Conservation (phyloP, 345 rosid genomes). For the Syzygium grande region DNA sequence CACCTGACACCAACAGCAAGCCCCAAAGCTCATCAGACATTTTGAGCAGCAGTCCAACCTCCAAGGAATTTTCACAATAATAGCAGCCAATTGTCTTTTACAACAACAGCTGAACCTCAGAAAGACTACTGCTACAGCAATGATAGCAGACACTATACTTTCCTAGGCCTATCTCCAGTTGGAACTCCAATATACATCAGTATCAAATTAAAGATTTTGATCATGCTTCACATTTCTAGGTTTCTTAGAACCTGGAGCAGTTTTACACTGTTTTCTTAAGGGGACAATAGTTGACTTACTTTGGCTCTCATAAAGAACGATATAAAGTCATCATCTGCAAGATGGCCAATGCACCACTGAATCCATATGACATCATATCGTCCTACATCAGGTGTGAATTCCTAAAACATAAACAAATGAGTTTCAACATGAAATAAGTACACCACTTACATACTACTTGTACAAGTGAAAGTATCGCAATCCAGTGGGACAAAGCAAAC, state of each 20-base stretch:
- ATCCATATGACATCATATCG: slow-evolving; percentile 93
- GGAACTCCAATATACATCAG: not conserved
- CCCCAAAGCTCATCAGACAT: not conserved
- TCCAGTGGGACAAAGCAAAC: not conserved
- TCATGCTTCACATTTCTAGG: not conserved
- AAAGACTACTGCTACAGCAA: not conserved
- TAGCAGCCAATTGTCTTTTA: not conserved
- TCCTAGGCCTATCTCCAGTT: not conserved
- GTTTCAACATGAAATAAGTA: not conserved
- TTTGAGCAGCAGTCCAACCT: not conserved
- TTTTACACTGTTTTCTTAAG: not conserved
- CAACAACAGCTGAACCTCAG: not conserved
- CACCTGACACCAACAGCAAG: not conserved
- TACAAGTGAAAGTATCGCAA: not conserved
- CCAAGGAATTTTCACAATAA: not conserved
- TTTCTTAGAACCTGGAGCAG: not conserved
- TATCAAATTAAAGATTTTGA: not conserved
- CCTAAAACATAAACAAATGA: slow-evolving; percentile 26
- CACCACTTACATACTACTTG: not conserved
- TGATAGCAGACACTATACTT: not conserved
- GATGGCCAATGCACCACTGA: slow-evolving; percentile 99
- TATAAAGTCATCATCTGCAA: slow-evolving; percentile 81
- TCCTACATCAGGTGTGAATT: slow-evolving; percentile 68
- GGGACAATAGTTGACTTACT: slow-evolving; percentile 25
- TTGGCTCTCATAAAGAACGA: slow-evolving; percentile 88